These are phyloP conservation scores for Melaleuca quinquenervia DNA, from an alignment of 345 rosid species.

Conservation along the genomic window DNA sequence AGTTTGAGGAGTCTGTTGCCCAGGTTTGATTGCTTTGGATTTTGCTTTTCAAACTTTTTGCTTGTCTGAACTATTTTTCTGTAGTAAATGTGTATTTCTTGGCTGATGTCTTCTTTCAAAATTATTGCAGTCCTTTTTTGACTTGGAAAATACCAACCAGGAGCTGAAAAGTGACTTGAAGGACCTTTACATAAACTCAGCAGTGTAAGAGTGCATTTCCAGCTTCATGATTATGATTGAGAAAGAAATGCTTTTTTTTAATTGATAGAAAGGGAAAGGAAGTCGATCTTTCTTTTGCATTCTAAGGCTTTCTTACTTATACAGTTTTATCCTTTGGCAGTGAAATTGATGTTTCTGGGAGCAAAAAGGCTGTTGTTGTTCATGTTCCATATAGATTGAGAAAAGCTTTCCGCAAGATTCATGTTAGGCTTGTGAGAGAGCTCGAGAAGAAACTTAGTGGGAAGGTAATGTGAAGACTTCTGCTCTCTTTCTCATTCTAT, in stretches of 20 bases:
- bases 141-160: constrained; percentile 67
- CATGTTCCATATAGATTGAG: constrained; percentile 75
- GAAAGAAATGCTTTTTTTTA: background rate
- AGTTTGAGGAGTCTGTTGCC: constrained; percentile 80
- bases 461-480: constrained; percentile 24
- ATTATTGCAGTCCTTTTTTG: constrained; percentile 51
- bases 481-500: background rate
- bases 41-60: background rate
- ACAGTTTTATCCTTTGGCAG: constrained; percentile 15
- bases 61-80: background rate
- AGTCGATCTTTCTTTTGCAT: background rate
- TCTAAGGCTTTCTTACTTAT: too few species aligned
- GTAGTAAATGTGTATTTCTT: background rate
- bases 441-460: constrained; percentile 89
- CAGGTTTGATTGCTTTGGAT: constrained; percentile 26
- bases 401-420: constrained; percentile 68
- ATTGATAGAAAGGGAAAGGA: background rate
- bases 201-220: constrained; percentile 30
- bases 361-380: constrained; percentile 64
- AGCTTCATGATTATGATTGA: background rate
- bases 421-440: constrained; percentile 77
- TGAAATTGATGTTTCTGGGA: constrained; percentile 73
- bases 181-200: constrained; percentile 72
- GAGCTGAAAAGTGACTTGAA: constrained; percentile 83
- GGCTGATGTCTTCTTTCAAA: background rate